Conservation (phyloP, 2,329 filamentous ascomycete genomes). For the Cordyceps cateniannulata region DNA sequence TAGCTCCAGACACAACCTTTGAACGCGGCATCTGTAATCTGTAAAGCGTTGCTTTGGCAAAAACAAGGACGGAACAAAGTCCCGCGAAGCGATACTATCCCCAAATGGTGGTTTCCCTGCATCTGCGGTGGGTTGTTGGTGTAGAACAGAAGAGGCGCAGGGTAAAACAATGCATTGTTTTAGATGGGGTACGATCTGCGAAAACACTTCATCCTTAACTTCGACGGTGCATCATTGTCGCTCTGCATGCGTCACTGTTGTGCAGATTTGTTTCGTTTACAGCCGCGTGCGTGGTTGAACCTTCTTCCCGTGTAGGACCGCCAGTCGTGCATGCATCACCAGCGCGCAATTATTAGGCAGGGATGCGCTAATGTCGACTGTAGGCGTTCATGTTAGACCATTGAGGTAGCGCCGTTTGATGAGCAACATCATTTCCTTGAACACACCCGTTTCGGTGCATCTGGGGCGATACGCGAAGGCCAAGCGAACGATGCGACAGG, state of each 20-base stretch:
- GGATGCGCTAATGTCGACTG: slow-evolving; percentile 2
- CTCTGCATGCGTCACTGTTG: neutral
- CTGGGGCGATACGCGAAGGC: neutral
- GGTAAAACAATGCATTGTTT: slow-evolving; percentile 1
- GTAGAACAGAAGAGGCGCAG: neutral
- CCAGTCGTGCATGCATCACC: neutral
- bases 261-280: slow-evolving; percentile 2
- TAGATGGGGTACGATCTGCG: neutral
- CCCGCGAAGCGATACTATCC: neutral
- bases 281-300: neutral
- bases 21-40: no score
- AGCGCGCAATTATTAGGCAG: neutral
- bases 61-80: neutral
- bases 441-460: neutral
- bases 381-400: neutral
- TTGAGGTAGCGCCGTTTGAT: neutral
- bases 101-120: neutral
- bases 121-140: neutral
- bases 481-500: neutral
- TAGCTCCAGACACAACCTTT: no score
- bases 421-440: neutral
- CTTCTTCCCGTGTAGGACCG: neutral
- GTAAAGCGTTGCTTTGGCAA: neutral
- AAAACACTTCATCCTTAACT: neutral
- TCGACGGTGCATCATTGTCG: neutral